Evolutionary conservation across 345 rosid species (phyloP).

Genomic region (Capsella bursapastoris): DNA sequence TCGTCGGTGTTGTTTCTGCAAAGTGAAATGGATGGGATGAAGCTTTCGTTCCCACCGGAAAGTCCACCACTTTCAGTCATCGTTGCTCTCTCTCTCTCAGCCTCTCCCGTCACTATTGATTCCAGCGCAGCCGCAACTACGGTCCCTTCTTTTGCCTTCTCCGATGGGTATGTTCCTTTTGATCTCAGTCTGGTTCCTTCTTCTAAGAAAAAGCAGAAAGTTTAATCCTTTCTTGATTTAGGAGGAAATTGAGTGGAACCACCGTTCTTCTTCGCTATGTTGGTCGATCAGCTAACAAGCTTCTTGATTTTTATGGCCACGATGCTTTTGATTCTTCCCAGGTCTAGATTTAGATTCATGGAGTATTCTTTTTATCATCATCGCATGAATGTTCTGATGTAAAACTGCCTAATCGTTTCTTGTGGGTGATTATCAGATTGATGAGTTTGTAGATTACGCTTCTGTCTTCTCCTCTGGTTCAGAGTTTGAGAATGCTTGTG

Average conservation of each 20-base stretch:
- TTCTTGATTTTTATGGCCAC: constrained; percentile 58
- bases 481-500: constrained; percentile 81
- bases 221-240: constrained; percentile 23
- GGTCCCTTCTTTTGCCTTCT: constrained; percentile 54
- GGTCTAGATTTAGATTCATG: constrained; percentile 44
- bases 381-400: background rate
- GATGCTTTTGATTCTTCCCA: constrained; percentile 58
- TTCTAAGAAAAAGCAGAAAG: background rate
- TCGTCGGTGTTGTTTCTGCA: too few relatives aligned
- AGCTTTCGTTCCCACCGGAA: constrained; percentile 60
- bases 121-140: constrained; percentile 43
- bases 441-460: constrained; percentile 82
- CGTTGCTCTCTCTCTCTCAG: constrained; percentile 60
- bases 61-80: constrained; percentile 69
- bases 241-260: constrained; percentile 62
- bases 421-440: constrained; percentile 53
- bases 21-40: constrained; percentile 46
- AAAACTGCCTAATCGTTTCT: background rate
- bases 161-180: constrained; percentile 60
- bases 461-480: constrained; percentile 71
- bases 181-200: background rate
- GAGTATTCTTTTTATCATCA: background rate
- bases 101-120: constrained; percentile 43
- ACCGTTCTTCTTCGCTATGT: constrained; percentile 65
- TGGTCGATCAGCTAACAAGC: constrained; percentile 53